Conservation (phyloP, 805 yeast genomes). For the Saccharomyces jurei region DNA sequence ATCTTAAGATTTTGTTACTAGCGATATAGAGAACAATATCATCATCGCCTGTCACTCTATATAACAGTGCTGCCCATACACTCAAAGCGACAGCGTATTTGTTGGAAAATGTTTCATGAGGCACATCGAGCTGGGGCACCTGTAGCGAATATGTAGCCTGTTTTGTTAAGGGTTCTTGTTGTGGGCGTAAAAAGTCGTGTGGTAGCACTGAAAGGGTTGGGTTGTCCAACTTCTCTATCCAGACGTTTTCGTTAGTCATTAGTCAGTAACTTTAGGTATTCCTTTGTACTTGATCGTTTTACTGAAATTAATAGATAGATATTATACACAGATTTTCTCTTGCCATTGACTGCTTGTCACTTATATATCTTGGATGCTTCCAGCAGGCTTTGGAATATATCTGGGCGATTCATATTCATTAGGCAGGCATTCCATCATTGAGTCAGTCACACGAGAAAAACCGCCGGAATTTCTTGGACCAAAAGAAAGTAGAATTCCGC, state of each 20-base stretch:
- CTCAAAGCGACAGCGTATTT: constrained; percentile 52
- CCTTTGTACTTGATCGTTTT: not conserved
- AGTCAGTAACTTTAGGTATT: not conserved
- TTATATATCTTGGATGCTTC: not conserved
- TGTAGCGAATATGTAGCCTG: constrained; percentile 39
- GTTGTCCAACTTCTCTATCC: constrained; percentile 60
- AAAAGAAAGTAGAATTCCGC: not conserved
- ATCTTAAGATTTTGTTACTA: constrained; percentile 46
- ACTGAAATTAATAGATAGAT: not conserved
- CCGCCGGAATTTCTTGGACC: not conserved
- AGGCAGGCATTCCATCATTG: not conserved
- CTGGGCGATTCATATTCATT: not conserved
- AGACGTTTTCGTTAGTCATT: constrained; percentile 23
- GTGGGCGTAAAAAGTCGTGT: constrained; percentile 75
- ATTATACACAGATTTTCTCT: not conserved
- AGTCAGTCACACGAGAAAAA: not conserved
- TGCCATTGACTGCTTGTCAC: not conserved
- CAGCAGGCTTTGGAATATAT: not conserved
- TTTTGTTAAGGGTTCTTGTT: constrained; percentile 58
- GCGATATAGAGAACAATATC: constrained; percentile 69
- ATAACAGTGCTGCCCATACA: constrained; percentile 60
- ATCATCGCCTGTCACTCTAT: constrained; percentile 86
- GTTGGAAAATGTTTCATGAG: constrained; percentile 13
- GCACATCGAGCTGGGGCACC: constrained; percentile 25
- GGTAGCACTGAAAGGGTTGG: constrained; percentile 87